These are phyloP conservation scores for Monosporascus sp. DNA, from an alignment of 2,329 filamentous ascomycete genomes.

Conservation along the genomic window DNA sequence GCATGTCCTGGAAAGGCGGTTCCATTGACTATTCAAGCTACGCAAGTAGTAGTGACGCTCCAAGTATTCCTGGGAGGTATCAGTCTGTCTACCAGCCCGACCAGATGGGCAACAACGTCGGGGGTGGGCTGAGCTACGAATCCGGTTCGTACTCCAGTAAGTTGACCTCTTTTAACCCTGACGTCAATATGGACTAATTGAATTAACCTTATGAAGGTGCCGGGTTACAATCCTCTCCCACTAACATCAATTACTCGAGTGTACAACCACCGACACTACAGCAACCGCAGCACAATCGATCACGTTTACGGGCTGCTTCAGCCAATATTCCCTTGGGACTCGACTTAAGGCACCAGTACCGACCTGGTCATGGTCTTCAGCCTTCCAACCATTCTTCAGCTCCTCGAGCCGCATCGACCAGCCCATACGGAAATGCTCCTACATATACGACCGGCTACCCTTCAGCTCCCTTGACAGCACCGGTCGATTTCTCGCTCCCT, in stretches of 20 bases:
- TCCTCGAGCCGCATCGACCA: constrained; percentile 33
- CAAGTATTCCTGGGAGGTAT: constrained; percentile 41
- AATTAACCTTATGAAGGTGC: constrained; percentile 30
- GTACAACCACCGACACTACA: constrained; percentile 37
- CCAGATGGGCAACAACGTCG: constrained; percentile 36
- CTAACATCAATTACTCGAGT: constrained; percentile 45
- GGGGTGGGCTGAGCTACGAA: constrained; percentile 44
- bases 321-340: constrained; percentile 27
- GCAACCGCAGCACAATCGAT: constrained; percentile 37
- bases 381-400: constrained; percentile 25
- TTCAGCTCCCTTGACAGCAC: constrained; percentile 49
- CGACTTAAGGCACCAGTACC: constrained; percentile 28
- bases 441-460: constrained; percentile 47
- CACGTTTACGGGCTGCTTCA: constrained; percentile 43
- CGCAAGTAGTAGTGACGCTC: constrained; percentile 39
- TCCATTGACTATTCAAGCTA: constrained; percentile 53
- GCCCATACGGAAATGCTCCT: constrained; percentile 36
- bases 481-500: constrained; percentile 47
- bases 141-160: constrained; percentile 48
- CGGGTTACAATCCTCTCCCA: constrained; percentile 42
- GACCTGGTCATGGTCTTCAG: constrained; percentile 23
- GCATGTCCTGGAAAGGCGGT: constrained; percentile 60
- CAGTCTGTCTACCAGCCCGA: constrained; percentile 47
- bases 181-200: constrained; percentile 7
- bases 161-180: constrained; percentile 11